A percentile compares a stretch with the other conserved stretches of the same genome.
These are phyloP conservation scores for Aspergillus caelatus DNA, from an alignment of 2,329 filamentous ascomycete species.

Conservation along the genomic window DNA sequence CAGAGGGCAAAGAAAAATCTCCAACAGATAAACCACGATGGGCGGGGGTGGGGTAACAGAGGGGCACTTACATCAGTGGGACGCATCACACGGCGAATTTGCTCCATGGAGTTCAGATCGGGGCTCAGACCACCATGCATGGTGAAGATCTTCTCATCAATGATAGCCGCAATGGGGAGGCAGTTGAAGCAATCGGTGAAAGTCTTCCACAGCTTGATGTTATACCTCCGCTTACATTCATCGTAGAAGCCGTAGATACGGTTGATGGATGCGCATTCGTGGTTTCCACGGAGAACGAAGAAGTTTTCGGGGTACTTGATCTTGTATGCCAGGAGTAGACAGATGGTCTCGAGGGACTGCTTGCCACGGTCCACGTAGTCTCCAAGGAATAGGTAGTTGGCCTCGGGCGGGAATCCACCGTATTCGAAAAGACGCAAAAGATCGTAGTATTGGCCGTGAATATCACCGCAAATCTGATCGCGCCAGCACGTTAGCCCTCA, in stretches of 20 bases:
- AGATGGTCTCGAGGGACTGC: slow-evolving; percentile 98
- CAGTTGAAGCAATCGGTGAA: slow-evolving; percentile 99
- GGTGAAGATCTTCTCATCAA: slow-evolving; percentile 99
- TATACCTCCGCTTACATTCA: slow-evolving; percentile 98
- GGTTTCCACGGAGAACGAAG: slow-evolving; percentile 97
- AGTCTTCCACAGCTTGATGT: slow-evolving; percentile 99
- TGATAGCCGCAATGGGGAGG: slow-evolving; percentile 95
- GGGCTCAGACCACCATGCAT: slow-evolving; percentile 98
- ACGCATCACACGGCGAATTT: slow-evolving; percentile 98
- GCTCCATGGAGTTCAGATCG: slow-evolving; percentile 98
- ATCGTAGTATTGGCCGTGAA: slow-evolving; percentile 99
- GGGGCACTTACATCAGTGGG: slow-evolving; percentile 85
- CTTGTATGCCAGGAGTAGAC: slow-evolving; percentile 95
- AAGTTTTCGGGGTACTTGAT: slow-evolving; percentile 99
- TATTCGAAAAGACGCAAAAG: slow-evolving; percentile 97
- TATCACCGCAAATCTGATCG: slow-evolving; percentile 94
- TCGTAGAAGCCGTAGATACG: slow-evolving; percentile 99
- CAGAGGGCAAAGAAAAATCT: background rate
- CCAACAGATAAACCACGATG: slow-evolving; percentile 1
- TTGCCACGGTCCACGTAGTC: slow-evolving; percentile 99
- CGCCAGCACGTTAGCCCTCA: slow-evolving; percentile 18
- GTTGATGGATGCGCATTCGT: slow-evolving; percentile 98
- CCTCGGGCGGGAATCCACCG: slow-evolving; percentile 95
- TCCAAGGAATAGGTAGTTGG: slow-evolving; percentile 98
- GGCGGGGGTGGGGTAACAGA: slow-evolving; percentile 19